A percentile compares a stretch with the other conserved stretches of the same genome.
phyloP scores from a whole-genome alignment of 2,329 filamentous ascomycete genomes.

The Phoma herbarum region DNA sequence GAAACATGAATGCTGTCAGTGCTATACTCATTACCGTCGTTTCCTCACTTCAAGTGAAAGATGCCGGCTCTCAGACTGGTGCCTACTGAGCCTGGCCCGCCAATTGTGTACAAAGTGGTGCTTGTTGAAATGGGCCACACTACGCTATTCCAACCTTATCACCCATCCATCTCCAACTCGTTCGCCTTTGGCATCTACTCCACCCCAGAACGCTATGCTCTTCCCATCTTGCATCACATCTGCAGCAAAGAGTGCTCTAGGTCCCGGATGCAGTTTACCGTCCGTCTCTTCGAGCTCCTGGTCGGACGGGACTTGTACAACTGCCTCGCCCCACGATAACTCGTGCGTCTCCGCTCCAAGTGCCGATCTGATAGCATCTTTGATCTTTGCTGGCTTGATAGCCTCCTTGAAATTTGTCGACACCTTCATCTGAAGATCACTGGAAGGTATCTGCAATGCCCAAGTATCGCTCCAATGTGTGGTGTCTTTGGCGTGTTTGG shows the following conservation, averaged over 20 bases:
- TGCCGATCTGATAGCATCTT: conserved; percentile 54
- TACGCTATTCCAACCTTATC: conserved; percentile 50
- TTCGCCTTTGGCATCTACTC: conserved; percentile 54
- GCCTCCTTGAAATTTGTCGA: conserved; percentile 36
- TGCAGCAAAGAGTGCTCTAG: conserved; percentile 54
- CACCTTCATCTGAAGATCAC: conserved; percentile 37
- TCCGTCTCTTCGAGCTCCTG: conserved; percentile 43
- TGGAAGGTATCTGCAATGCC: conserved; percentile 56
- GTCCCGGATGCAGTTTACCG: conserved; percentile 57
- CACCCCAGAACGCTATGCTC: conserved; percentile 55
- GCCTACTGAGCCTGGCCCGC: too few species aligned
- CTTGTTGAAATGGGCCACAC: too few species aligned
- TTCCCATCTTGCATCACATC: conserved; percentile 50
- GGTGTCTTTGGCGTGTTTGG: conserved; percentile 22
- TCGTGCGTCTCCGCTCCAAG: conserved; percentile 53
- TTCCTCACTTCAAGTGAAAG: too few species aligned
- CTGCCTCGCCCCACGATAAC: conserved; percentile 55
- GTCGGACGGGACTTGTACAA: conserved; percentile 49
- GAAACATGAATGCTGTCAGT: too few species aligned
- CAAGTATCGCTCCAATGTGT: conserved; percentile 55
- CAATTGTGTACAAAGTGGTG: too few species aligned
- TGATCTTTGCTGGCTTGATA: conserved; percentile 55
- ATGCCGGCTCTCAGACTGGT: too few species aligned
- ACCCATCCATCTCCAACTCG: conserved; percentile 57
- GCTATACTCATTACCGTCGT: too few species aligned